These are phyloP conservation scores for Diaporthe citriasiana DNA, from an alignment of 2,329 filamentous ascomycete species.

Conservation along the genomic window DNA sequence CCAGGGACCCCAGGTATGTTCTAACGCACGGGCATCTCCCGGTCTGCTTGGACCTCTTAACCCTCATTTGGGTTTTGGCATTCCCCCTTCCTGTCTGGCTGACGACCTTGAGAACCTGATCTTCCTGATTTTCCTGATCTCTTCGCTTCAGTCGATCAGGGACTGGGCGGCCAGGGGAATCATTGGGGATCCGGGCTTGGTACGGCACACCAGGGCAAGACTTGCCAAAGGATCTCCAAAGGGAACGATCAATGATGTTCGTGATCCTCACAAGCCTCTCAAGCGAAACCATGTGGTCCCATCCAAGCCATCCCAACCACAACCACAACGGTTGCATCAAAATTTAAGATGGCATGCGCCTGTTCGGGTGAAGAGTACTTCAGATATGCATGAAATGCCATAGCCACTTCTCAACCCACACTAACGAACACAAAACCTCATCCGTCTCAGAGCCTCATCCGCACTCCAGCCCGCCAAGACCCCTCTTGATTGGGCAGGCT, in stretches of 20 bases:
- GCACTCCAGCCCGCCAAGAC: slow-evolving; percentile 57
- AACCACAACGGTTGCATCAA: slow-evolving; percentile 30
- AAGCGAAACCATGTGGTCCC: slow-evolving; percentile 16
- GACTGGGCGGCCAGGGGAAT: background rate
- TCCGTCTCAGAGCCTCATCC: slow-evolving; percentile 50
- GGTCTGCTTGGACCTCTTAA: background rate
- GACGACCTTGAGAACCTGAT: slow-evolving; percentile 6
- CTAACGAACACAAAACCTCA: slow-evolving; percentile 40
- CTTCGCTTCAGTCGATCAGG: slow-evolving; percentile 26
- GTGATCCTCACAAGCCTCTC: slow-evolving; percentile 7
- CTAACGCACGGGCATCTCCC: slow-evolving; percentile 7
- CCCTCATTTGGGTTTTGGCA: background rate
- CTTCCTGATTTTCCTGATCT: slow-evolving; percentile 14
- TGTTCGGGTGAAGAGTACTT: slow-evolving; percentile 10
- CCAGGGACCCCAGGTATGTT: background rate
- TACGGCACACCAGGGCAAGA: slow-evolving; percentile 1
- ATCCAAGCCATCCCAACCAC: slow-evolving; percentile 23
- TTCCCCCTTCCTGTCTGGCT: background rate
- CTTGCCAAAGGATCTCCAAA: slow-evolving; percentile 4
- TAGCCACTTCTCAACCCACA: slow-evolving; percentile 30
- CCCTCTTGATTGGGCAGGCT: slow-evolving; percentile 24
- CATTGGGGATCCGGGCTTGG: background rate
- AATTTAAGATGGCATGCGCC: slow-evolving; percentile 36
- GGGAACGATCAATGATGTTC: slow-evolving; percentile 11
- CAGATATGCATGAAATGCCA: slow-evolving; percentile 31